Conservation (phyloP, 208 protist genomes). For the Wallacemonas rigidus region DNA sequence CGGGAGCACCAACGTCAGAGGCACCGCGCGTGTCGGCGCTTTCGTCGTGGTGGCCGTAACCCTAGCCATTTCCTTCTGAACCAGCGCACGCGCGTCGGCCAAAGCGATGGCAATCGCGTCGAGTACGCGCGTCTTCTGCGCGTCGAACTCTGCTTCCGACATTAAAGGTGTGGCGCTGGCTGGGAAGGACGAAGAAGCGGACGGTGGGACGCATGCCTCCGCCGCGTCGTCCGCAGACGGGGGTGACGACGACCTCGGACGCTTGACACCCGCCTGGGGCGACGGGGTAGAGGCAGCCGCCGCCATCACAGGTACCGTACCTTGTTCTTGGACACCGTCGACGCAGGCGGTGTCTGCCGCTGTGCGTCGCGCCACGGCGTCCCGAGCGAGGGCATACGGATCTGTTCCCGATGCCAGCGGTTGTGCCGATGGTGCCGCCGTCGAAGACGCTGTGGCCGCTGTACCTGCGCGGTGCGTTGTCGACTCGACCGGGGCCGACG, state of each 20-base stretch:
- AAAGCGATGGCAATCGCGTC: neutral
- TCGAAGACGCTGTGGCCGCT: neutral
- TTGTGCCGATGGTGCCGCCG: no score
- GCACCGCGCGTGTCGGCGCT: neutral
- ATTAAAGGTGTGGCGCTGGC: neutral
- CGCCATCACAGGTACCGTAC: no score
- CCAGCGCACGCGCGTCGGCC: neutral
- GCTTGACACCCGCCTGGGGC: constrained; percentile 7
- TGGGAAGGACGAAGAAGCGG: neutral
- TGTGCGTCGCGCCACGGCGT: neutral
- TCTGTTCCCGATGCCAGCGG: neutral
- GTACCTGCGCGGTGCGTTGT: neutral
- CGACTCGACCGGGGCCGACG: neutral
- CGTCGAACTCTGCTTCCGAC: neutral
- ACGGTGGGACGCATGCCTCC: neutral
- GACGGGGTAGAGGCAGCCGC: no score
- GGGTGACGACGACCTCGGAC: constrained; percentile 17
- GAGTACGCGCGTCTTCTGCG: neutral
- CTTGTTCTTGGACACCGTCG: neutral
- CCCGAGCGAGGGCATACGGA: constrained; percentile 8
- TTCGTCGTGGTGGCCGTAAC: neutral
- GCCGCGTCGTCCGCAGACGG: neutral
- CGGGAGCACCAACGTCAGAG: neutral
- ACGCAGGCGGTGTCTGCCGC: neutral
- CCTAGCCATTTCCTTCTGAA: neutral